A percentile compares a stretch with the other conserved stretches of the same genome.
Evolutionary conservation across 2,329 filamentous ascomycete genomes (phyloP).

Genomic region (Leptographium procerum): DNA sequence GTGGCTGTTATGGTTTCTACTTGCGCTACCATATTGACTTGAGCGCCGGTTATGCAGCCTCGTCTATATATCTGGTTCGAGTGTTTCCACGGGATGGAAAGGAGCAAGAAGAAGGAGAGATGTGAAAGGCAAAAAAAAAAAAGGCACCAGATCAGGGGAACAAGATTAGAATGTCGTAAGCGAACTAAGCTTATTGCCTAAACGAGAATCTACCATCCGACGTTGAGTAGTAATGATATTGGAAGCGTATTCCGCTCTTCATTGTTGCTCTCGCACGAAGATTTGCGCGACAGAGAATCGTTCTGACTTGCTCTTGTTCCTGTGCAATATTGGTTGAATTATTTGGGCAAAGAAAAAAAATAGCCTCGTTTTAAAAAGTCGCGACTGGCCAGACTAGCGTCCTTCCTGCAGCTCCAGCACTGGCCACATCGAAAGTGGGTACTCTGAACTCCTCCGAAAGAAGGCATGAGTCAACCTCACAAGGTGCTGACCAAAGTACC

Average conservation of each 20-base stretch:
- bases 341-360: background rate
- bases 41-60: background rate
- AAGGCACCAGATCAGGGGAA: background rate
- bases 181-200: background rate
- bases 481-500: background rate
- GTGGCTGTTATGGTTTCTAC: conserved; percentile 4
- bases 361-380: background rate
- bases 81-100: background rate
- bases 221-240: background rate
- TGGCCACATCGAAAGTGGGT: background rate
- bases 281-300: background rate
- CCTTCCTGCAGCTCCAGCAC: background rate
- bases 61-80: background rate
- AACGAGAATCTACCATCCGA: background rate
- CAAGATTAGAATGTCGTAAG: background rate
- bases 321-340: background rate
- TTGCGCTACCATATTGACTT: conserved; percentile 12
- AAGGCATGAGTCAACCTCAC: background rate
- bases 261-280: background rate
- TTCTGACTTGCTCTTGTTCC: background rate
- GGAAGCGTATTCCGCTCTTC: background rate
- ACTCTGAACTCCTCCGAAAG: background rate
- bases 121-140: background rate
- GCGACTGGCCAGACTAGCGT: background rate
- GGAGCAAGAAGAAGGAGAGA: background rate